Conservation (phyloP, 345 rosid species). For the Dipteronia dyeriana region DNA sequence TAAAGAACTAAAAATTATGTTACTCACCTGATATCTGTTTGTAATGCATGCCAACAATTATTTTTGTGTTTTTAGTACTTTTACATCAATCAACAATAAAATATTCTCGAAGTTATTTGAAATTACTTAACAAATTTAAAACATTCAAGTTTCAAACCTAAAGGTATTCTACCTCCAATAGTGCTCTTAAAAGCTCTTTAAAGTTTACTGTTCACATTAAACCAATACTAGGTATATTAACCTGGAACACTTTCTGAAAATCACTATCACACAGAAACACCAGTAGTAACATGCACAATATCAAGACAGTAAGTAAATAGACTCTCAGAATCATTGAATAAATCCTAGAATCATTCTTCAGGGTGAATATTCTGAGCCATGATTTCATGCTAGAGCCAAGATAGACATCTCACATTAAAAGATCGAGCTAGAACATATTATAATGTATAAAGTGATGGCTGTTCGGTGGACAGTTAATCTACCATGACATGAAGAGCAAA, state of each 20-base stretch:
- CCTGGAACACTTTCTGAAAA: background rate
- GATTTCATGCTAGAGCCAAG: slow-evolving; percentile 3
- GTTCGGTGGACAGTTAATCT: background rate
- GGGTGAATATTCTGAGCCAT: background rate
- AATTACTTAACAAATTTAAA: background rate
- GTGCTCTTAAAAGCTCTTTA: background rate
- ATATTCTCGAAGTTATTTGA: background rate
- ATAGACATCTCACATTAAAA: background rate
- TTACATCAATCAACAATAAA: background rate
- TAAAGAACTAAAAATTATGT: background rate
- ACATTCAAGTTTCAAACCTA: background rate
- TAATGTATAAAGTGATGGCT: background rate
- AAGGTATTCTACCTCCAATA: background rate
- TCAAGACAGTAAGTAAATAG: background rate
- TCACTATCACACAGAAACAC: background rate
- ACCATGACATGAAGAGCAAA: background rate
- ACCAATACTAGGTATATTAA: background rate
- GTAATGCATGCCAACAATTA: background rate
- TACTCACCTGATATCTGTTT: background rate
- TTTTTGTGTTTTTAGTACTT: background rate
- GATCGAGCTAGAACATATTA: background rate
- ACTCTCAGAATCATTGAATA: background rate
- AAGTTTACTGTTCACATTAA: background rate
- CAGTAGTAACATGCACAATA: background rate
- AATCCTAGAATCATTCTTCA: background rate